These are phyloP conservation scores for Gynochthodes officinalis DNA, from an alignment of 257 asterid species.

Conservation along the genomic window DNA sequence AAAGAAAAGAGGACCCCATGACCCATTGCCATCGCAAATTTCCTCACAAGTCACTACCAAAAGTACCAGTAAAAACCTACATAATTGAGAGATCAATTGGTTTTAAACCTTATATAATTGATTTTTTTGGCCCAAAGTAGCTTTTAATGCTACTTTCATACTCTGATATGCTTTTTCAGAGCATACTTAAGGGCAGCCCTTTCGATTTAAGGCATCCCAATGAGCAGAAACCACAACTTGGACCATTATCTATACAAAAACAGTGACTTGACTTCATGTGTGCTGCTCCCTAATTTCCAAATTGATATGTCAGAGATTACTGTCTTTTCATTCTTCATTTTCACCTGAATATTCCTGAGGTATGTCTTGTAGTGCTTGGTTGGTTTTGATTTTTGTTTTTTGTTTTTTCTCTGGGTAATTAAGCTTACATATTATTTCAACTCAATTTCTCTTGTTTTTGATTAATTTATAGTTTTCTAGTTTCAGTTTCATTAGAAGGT, in stretches of 20 bases:
- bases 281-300: conserved; percentile 26
- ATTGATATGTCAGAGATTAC: conserved; percentile 6
- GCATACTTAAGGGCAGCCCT: conserved; percentile 27
- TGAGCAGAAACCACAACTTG: conserved; percentile 18
- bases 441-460: neutral
- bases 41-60: conserved; percentile 30
- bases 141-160: conserved; percentile 40
- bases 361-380: neutral
- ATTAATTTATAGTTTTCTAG: neutral
- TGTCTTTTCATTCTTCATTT: neutral
- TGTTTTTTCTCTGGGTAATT: neutral
- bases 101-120: neutral
- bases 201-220: conserved; percentile 25
- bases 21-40: conserved; percentile 15
- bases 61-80: conserved; percentile 28
- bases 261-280: conserved; percentile 18
- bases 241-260: conserved; percentile 34
- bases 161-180: conserved; percentile 48
- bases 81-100: conserved; percentile 41
- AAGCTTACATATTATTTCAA: neutral
- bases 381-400: neutral
- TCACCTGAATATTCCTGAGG: conserved; percentile 1
- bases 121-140: conserved; percentile 31
- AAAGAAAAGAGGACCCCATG: conserved; percentile 13
- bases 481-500: neutral